Evolutionary conservation across 345 rosid species (phyloP).

Genomic region (Xanthoceras sorbifolium): DNA sequence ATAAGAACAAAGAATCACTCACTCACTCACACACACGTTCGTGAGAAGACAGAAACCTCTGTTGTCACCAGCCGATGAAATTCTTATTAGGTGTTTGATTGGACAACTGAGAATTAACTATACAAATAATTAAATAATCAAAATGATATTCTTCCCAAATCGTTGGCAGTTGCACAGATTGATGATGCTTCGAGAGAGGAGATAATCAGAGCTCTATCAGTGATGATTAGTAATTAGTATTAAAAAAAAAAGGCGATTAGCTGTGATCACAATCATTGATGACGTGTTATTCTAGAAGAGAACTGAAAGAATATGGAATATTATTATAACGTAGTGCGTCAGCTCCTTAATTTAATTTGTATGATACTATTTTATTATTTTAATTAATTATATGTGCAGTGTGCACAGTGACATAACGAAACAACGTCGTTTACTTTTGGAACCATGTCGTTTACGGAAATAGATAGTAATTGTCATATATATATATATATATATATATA

Average conservation of each 20-base stretch:
- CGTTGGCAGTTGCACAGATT: neutral
- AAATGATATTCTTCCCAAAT: neutral
- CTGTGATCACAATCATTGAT: slow-evolving; percentile 19
- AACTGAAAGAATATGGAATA: neutral
- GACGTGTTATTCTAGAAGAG: slow-evolving; percentile 15
- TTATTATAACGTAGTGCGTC: neutral
- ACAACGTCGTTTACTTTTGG: slow-evolving; percentile 7
- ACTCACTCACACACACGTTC: too few species aligned
- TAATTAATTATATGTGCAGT: too few species aligned
- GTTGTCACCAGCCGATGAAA: too few species aligned
- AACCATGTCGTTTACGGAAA: too few species aligned
- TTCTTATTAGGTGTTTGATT: neutral
- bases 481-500: too few species aligned
- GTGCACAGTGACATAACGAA: neutral
- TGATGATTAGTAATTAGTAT: neutral
- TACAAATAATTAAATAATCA: neutral
- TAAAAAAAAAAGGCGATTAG: neutral
- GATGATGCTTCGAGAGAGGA: neutral
- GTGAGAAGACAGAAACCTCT: too few species aligned
- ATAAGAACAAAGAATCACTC: neutral
- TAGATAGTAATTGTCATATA: too few species aligned
- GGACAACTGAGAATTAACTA: neutral
- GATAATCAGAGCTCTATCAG: neutral
- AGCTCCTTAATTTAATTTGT: neutral
- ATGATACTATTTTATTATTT: neutral